A percentile compares a stretch with the other conserved stretches of the same genome.
phyloP scores from a whole-genome alignment of 805 yeast species.

The Lipomyces mesembrius region DNA sequence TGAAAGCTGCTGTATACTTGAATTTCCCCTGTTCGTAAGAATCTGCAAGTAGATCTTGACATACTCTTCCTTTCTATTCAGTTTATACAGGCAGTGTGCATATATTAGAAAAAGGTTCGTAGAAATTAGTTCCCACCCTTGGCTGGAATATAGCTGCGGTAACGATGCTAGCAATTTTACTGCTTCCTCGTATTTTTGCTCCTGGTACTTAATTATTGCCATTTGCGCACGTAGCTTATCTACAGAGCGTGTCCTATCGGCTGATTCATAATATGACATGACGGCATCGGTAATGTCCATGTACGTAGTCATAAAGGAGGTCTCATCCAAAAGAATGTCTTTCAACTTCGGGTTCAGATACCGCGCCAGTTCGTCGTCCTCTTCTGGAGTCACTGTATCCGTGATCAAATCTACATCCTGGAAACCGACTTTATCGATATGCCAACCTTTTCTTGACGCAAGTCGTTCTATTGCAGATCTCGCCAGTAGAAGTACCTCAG shows the following conservation, averaged over 20 bases:
- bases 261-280: conserved; percentile 56
- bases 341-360: conserved; percentile 37
- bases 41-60: conserved; percentile 38
- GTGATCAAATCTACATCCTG: conserved; percentile 25
- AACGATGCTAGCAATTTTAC: conserved; percentile 67
- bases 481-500: conserved; percentile 50
- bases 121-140: conserved; percentile 79
- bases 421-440: conserved; percentile 13
- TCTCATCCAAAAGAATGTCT: conserved; percentile 44
- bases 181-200: conserved; percentile 62
- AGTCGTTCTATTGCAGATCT: conserved; percentile 49
- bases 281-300: conserved; percentile 61
- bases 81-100: conserved; percentile 60
- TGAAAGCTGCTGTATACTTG: neutral
- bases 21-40: conserved; percentile 11
- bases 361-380: conserved; percentile 22
- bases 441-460: conserved; percentile 36
- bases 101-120: conserved; percentile 66
- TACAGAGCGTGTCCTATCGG: conserved; percentile 65
- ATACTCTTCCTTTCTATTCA: conserved; percentile 39
- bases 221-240: conserved; percentile 78
- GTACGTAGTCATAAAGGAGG: conserved; percentile 51
- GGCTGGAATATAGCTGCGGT: conserved; percentile 65
- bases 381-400: neutral
- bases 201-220: conserved; percentile 68